A percentile compares a stretch with the other conserved stretches of the same genome.
Conservation (phyloP, 129 eudicot species). For the Artemisia annua region DNA sequence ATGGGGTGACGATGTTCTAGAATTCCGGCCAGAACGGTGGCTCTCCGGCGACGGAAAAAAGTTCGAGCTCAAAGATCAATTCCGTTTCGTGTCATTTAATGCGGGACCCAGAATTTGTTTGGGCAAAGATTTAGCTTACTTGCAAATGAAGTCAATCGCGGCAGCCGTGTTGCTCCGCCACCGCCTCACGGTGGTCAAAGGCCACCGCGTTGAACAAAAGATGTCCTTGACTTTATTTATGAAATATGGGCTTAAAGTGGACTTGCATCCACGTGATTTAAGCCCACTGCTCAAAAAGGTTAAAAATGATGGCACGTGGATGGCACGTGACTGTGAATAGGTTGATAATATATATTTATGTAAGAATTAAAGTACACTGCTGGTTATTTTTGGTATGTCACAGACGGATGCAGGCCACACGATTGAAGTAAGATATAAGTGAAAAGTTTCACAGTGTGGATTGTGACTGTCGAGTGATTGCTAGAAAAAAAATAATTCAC, state of each 20-base stretch:
- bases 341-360: background rate
- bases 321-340: slow-evolving; percentile 9
- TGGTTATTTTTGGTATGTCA: slow-evolving; percentile 18
- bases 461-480: slow-evolving; percentile 33
- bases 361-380: slow-evolving; percentile 15
- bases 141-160: slow-evolving; percentile 82
- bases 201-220: slow-evolving; percentile 82
- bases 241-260: slow-evolving; percentile 66
- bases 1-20: slow-evolving; percentile 76
- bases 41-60: slow-evolving; percentile 45
- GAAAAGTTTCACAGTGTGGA: slow-evolving; percentile 10
- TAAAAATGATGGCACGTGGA: slow-evolving; percentile 22
- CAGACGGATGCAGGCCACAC: slow-evolving; percentile 28
- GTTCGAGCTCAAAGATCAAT: slow-evolving; percentile 50
- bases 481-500: slow-evolving; percentile 18
- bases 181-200: slow-evolving; percentile 56
- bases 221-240: slow-evolving; percentile 73
- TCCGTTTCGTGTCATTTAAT: slow-evolving; percentile 62
- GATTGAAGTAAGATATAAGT: background rate
- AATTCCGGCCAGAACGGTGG: slow-evolving; percentile 76
- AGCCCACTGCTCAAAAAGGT: slow-evolving; percentile 39
- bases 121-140: slow-evolving; percentile 74
- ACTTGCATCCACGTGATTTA: slow-evolving; percentile 61
- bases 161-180: slow-evolving; percentile 69
- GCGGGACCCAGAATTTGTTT: slow-evolving; percentile 74